phyloP scores from a whole-genome alignment of 345 rosid species.

The Clausena lansium region DNA sequence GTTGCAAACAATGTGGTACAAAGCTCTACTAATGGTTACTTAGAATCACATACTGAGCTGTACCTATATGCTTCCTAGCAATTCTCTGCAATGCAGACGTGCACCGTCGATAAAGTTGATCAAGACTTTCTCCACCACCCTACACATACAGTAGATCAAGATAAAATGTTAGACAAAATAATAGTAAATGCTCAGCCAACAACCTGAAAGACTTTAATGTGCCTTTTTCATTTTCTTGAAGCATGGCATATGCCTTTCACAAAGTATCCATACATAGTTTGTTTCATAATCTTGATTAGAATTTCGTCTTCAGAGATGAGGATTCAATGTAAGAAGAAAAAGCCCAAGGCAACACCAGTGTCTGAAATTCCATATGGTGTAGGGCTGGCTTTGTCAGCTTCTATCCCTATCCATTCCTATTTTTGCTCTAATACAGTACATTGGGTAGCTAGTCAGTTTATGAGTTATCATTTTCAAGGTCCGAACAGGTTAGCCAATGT shows the following conservation, averaged over 20 bases:
- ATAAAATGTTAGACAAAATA: not conserved
- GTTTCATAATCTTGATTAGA: not conserved
- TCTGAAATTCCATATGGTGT: not conserved
- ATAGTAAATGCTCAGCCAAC: not conserved
- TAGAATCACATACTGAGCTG: not conserved
- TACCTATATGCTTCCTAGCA: slow-evolving; percentile 67
- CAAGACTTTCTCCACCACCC: slow-evolving; percentile 93
- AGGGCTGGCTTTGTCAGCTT: not conserved
- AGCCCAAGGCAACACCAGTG: not conserved
- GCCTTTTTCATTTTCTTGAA: not conserved
- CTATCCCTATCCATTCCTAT: not conserved
- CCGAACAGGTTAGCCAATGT: not conserved
- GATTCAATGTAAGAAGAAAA: not conserved
- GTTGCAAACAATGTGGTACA: not conserved
- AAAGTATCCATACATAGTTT: not conserved
- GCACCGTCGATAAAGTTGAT: slow-evolving; percentile 64
- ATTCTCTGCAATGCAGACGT: slow-evolving; percentile 64
- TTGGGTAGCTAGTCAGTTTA: not conserved
- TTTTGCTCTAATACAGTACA: not conserved
- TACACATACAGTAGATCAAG: slow-evolving; percentile 18
- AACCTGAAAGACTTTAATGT: not conserved
- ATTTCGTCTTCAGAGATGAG: not conserved
- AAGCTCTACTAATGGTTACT: not conserved
- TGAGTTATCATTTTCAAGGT: not conserved
- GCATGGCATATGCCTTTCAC: not conserved